Evolutionary conservation across 129 eudicot genomes (phyloP), one percentile per base, ranked within the genome.

Genomic region (Oenanthe sinensis): DNA sequence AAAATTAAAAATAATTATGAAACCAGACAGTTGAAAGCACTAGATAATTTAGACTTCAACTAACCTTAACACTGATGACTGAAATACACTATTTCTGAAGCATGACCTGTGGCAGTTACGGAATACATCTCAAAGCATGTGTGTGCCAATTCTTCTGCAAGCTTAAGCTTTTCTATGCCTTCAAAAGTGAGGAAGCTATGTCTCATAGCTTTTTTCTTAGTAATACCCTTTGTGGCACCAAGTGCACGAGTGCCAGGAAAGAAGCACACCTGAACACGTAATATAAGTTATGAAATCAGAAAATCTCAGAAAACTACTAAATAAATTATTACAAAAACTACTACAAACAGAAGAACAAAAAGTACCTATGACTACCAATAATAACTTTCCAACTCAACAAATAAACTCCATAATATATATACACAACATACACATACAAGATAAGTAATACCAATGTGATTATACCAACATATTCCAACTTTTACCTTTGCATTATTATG

Each of bases 241-340:
- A 93, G 96, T 55, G 98, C 97, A 65, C 89, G 98, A 45, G 93
- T 85, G n/a, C 97, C 98, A 77, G 98, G 92, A 67, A 94, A 91
- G 77, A 94, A 91, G 77, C 98, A 94, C 30, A 88, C 98, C 97
- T 94, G 76, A 47, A 80, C 42, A 72, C 22, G 78, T 30, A 55
- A 55, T 5, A 3, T 55, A 22, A 54, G 8, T 17, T 55, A 22
- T 2, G 5, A 16, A 6, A 20, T 55, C 11, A 55, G 26, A 20
- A 54, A 55, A 55, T 1, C 28, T 55, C 26, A 5, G 65, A 55
- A 8, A 24, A 37, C 20, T 69, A 33, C 52, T 48, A 48, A 48
- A 48, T 17, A 4, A 48, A 48, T 13, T 13, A 48, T 48, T 17
- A 16, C 52, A 48, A 48, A 4, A 48, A 48, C 0, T 3, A 48